Evolutionary conservation across 1,284 basidiomycete species (phyloP).

Genomic region (Rhodotorula sp.): DNA sequence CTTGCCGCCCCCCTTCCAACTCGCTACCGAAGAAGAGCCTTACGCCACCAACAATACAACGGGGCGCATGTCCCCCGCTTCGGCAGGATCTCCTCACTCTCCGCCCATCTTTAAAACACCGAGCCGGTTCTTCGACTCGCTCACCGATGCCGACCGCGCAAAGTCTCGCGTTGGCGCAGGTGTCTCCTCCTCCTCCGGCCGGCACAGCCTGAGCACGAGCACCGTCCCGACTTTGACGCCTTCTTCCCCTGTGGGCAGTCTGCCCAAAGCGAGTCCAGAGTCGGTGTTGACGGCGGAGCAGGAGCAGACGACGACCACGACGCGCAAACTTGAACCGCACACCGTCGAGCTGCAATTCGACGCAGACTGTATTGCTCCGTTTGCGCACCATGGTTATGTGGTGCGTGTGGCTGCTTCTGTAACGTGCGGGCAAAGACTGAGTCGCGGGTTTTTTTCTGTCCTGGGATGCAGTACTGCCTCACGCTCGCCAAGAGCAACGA

Average conservation of each 20-base stretch:
- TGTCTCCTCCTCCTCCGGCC: neutral
- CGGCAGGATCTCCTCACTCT: constrained; percentile 19
- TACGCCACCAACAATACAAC: neutral
- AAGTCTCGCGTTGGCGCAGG: neutral
- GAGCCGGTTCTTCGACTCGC: constrained; percentile 44
- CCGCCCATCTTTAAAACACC: constrained; percentile 34
- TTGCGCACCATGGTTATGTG: constrained; percentile 90
- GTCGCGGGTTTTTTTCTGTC: no score
- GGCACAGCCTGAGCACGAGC: constrained; percentile 3
- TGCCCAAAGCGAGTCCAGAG: neutral
- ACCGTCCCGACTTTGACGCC: neutral
- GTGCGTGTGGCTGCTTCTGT: constrained; percentile 4
- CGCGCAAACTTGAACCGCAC: neutral
- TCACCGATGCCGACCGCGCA: constrained; percentile 30
- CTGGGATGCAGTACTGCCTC: constrained; percentile 64
- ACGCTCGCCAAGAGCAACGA: constrained; percentile 55
- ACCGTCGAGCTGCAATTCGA: constrained; percentile 57
- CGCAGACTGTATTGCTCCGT: constrained; percentile 68
- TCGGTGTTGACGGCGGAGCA: neutral
- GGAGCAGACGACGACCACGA: neutral
- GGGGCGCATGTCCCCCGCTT: constrained; percentile 4
- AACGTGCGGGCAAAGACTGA: neutral
- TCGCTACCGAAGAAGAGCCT: constrained; percentile 6
- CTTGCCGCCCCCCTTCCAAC: constrained; percentile 29
- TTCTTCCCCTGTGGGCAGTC: neutral